A percentile compares a stretch with the other conserved stretches of the same genome.
Evolutionary conservation across 2,329 filamentous ascomycete genomes (phyloP).

Genomic region (Pezicula neosporulosa): DNA sequence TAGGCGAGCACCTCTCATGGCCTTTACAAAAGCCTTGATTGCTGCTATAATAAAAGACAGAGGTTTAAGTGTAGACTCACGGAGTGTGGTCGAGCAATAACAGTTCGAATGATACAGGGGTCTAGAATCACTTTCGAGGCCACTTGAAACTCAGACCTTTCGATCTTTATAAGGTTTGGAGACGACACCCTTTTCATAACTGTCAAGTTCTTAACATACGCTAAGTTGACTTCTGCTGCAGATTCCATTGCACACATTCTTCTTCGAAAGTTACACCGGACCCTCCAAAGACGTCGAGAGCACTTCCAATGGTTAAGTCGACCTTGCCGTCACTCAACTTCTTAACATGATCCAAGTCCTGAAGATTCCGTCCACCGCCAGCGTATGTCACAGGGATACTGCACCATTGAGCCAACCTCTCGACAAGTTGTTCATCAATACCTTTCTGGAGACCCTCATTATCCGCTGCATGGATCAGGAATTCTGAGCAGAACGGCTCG

Average conservation of each 20-base stretch:
- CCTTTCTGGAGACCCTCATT: conserved; percentile 92
- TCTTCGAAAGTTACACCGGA: conserved; percentile 82
- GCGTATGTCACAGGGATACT: conserved; percentile 93
- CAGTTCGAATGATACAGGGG: no score
- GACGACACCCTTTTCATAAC: no score
- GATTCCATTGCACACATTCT: conserved; percentile 89
- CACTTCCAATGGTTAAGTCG: conserved; percentile 94
- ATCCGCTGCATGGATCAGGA: conserved; percentile 94
- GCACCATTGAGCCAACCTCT: conserved; percentile 78
- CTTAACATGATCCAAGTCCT: conserved; percentile 81
- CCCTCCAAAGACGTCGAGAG: conserved; percentile 93
- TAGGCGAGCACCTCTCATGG: no score
- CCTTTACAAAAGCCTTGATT: no score
- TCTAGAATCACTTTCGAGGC: no score
- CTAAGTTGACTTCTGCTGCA: conserved; percentile 31
- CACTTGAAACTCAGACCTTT: no score
- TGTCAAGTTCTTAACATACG: no score
- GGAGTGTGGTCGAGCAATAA: no score
- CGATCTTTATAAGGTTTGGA: no score
- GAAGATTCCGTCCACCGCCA: conserved; percentile 79
- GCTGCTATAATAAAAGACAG: no score
- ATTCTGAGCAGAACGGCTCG: conserved; percentile 92
- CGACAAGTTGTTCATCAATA: conserved; percentile 82
- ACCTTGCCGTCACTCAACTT: conserved; percentile 74
- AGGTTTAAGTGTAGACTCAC: no score